Evolutionary conservation across 2,329 filamentous ascomycete genomes (phyloP).

Genomic region (Talaromyces sp.): DNA sequence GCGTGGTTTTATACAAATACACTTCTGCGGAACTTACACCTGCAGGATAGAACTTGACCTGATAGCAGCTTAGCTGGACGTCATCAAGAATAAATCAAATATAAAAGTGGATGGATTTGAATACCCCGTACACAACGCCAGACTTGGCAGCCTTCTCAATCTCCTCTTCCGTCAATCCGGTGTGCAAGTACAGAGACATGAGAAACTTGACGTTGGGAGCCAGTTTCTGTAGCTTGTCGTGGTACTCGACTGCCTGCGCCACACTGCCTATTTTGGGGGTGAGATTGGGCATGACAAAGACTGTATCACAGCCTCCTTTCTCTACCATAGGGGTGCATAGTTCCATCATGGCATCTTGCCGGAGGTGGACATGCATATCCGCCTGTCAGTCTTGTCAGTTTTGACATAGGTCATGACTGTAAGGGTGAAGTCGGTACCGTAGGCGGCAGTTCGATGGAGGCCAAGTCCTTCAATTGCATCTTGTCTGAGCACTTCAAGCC

Average conservation of each 20-base stretch:
- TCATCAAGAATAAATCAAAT: too few species aligned
- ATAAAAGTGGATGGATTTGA: background rate
- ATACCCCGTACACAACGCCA: conserved; percentile 63
- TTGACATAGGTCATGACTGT: background rate
- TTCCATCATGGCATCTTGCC: conserved; percentile 62
- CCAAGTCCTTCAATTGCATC: conserved; percentile 18
- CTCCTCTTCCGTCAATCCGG: conserved; percentile 61
- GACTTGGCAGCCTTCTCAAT: conserved; percentile 69
- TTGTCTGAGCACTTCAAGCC: background rate
- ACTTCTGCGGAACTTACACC: conserved; percentile 29
- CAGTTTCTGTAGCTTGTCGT: conserved; percentile 56
- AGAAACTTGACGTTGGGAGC: conserved; percentile 64
- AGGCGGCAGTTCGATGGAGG: conserved; percentile 17
- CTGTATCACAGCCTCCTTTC: conserved; percentile 63
- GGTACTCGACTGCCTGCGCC: conserved; percentile 63
- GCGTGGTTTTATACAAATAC: background rate
- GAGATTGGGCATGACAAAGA: conserved; percentile 60
- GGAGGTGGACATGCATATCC: conserved; percentile 56
- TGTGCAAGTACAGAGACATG: conserved; percentile 69
- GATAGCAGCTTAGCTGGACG: conserved; percentile 32
- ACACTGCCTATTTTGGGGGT: conserved; percentile 61
- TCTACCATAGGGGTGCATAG: conserved; percentile 54
- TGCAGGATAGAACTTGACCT: conserved; percentile 50
- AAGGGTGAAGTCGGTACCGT: conserved; percentile 9
- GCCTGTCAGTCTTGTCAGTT: conserved; percentile 10